These are phyloP conservation scores for Tuber umbilicatum DNA, from an alignment of 495 filamentous ascomycete species.

Conservation along the genomic window DNA sequence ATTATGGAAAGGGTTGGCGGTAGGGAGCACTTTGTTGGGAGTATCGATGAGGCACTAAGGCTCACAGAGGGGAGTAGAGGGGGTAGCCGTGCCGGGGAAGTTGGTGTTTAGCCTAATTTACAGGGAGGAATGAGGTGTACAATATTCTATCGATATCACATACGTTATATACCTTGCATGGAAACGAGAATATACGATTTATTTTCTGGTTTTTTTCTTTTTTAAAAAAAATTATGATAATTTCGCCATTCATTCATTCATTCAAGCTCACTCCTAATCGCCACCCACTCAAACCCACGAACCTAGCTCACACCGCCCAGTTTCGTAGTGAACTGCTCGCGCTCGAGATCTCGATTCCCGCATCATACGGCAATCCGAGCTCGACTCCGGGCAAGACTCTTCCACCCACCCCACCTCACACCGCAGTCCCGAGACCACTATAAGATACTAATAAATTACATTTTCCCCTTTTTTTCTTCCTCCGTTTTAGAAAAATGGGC, in stretches of 20 bases:
- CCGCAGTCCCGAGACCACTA: neutral
- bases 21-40: slow-evolving; percentile 65
- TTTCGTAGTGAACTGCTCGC: slow-evolving; percentile 16
- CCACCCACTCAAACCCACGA: neutral
- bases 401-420: neutral
- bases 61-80: slow-evolving; percentile 20
- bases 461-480: neutral
- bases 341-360: slow-evolving; percentile 12
- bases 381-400: slow-evolving; percentile 18
- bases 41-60: slow-evolving; percentile 75
- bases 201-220: neutral
- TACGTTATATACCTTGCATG: neutral
- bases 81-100: slow-evolving; percentile 16
- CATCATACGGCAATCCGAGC: slow-evolving; percentile 4
- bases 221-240: neutral
- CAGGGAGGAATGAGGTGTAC: neutral
- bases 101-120: slow-evolving; percentile 7
- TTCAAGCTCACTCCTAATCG: neutral
- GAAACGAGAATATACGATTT: neutral
- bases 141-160: neutral
- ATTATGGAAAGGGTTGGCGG: slow-evolving; percentile 74
- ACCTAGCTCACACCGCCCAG: neutral
- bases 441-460: neutral
- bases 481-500: neutral
- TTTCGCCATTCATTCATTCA: neutral